Conservation (phyloP, 1,284 basidiomycete genomes). For the Austroboletus rostrupii region DNA sequence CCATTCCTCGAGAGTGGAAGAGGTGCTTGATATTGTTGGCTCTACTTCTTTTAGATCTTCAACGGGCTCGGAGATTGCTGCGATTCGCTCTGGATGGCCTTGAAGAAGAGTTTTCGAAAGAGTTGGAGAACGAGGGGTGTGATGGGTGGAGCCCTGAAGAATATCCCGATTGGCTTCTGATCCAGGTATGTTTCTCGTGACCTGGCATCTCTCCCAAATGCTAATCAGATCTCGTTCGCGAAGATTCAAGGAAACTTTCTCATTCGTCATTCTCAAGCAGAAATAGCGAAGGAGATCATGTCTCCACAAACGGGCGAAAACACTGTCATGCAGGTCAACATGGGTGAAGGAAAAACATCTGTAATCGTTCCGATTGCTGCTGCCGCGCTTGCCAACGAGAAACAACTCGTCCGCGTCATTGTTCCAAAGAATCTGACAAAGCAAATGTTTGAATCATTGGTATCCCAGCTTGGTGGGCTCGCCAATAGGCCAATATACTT, state of each 20-base stretch:
- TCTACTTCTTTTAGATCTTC: too few species aligned
- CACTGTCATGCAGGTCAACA: constrained; percentile 39
- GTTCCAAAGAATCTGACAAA: constrained; percentile 41
- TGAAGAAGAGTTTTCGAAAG: not conserved
- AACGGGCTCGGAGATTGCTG: too few species aligned
- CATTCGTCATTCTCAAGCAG: constrained; percentile 25
- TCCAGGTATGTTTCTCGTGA: constrained; percentile 32
- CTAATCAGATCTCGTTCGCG: not conserved
- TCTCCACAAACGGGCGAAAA: constrained; percentile 33
- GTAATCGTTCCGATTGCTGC: constrained; percentile 49
- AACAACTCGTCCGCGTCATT: constrained; percentile 42
- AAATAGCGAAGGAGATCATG: constrained; percentile 44
- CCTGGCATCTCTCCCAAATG: not conserved
- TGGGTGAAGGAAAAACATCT: constrained; percentile 33
- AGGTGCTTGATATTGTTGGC: constrained; percentile 11
- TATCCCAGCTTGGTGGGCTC: constrained; percentile 41
- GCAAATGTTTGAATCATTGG: constrained; percentile 49
- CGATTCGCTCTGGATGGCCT: too few species aligned
- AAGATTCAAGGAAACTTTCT: constrained; percentile 39
- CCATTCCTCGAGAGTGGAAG: constrained; percentile 24
- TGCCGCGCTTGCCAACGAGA: constrained; percentile 38
- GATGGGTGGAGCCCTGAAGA: constrained; percentile 12
- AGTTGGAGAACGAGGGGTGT: constrained; percentile 18
- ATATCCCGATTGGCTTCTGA: constrained; percentile 40
- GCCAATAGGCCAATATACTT: constrained; percentile 43